Conservation (phyloP, 352 stramenopile genomes). For the Phytophthora macrochlamydospora region DNA sequence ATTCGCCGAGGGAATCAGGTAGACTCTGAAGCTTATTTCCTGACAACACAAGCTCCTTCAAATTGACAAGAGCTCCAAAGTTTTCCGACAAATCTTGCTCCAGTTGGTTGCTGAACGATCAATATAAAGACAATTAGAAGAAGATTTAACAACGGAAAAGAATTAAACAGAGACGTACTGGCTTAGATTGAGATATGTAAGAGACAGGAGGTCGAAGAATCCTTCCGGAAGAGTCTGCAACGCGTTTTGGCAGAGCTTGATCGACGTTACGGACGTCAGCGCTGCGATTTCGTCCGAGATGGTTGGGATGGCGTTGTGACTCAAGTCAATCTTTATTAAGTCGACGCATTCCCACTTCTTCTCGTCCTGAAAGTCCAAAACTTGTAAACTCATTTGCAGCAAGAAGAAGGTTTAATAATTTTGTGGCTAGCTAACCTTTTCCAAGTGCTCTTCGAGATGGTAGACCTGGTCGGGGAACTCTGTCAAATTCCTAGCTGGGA, state of each 20-base stretch:
- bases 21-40: slow-evolving; percentile 67
- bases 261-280: slow-evolving; percentile 54
- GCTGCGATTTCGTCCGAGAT: slow-evolving; percentile 60
- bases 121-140: not conserved
- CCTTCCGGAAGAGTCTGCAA: slow-evolving; percentile 58
- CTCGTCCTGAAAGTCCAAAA: slow-evolving; percentile 50
- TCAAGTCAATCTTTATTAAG: slow-evolving; percentile 81
- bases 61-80: slow-evolving; percentile 49
- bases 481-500: slow-evolving; percentile 59
- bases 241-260: slow-evolving; percentile 81
- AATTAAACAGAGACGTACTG: slow-evolving; percentile 43
- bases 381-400: not conserved
- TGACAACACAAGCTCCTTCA: slow-evolving; percentile 70
- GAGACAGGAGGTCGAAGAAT: slow-evolving; percentile 64
- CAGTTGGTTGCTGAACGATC: slow-evolving; percentile 59
- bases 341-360: slow-evolving; percentile 89
- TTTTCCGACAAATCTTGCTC: slow-evolving; percentile 53
- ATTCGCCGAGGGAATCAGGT: slow-evolving; percentile 51
- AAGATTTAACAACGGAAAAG: too few relatives aligned
- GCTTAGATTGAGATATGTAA: slow-evolving; percentile 77
- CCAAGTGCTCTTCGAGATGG: slow-evolving; percentile 78
- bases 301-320: slow-evolving; percentile 70
- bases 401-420: not conserved
- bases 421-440: slow-evolving; percentile 43
- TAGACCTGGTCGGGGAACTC: slow-evolving; percentile 75